phyloP scores from a whole-genome alignment of 1,284 basidiomycete species.

The Boletus sp. region DNA sequence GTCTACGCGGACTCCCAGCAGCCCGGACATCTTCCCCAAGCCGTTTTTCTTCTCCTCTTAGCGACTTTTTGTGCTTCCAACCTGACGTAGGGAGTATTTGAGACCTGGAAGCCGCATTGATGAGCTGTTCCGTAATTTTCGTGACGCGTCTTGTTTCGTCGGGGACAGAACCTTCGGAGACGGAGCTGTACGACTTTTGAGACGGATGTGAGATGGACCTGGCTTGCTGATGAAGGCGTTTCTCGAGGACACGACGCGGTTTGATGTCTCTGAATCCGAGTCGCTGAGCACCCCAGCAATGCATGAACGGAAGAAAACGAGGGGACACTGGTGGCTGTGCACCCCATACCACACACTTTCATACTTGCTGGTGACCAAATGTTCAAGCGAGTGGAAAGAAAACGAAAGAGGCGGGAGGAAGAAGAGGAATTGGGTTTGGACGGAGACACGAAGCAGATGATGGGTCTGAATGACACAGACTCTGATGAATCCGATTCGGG shows the following conservation, averaged over 20 bases:
- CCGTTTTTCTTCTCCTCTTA: slow-evolving; percentile 33
- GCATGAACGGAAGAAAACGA: slow-evolving; percentile 29
- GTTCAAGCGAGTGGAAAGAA: slow-evolving; percentile 81
- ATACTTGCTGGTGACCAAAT: too few species aligned
- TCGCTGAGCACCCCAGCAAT: slow-evolving; percentile 18
- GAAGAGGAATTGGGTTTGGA: slow-evolving; percentile 71
- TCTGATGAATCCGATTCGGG: slow-evolving; percentile 59
- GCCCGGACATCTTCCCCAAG: slow-evolving; percentile 22
- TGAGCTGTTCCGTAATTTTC: slow-evolving; percentile 30
- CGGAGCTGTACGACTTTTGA: not conserved
- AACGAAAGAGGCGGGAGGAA: slow-evolving; percentile 58
- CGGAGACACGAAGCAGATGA: slow-evolving; percentile 61
- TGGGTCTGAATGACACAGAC: slow-evolving; percentile 74
- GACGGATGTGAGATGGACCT: slow-evolving; percentile 3
- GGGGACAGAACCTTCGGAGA: not conserved
- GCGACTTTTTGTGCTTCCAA: slow-evolving; percentile 29
- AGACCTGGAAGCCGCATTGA: slow-evolving; percentile 28
- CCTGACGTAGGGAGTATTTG: slow-evolving; percentile 23
- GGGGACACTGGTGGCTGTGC: slow-evolving; percentile 25
- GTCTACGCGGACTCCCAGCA: slow-evolving; percentile 4
- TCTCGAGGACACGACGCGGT: slow-evolving; percentile 12
- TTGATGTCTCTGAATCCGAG: slow-evolving; percentile 21
- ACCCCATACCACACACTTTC: too few species aligned
- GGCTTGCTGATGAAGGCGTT: slow-evolving; percentile 4
- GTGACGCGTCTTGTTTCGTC: slow-evolving; percentile 16